Evolutionary conservation across 768 basidiomycete genomes (phyloP).

Genomic region (Russula dissimulans): DNA sequence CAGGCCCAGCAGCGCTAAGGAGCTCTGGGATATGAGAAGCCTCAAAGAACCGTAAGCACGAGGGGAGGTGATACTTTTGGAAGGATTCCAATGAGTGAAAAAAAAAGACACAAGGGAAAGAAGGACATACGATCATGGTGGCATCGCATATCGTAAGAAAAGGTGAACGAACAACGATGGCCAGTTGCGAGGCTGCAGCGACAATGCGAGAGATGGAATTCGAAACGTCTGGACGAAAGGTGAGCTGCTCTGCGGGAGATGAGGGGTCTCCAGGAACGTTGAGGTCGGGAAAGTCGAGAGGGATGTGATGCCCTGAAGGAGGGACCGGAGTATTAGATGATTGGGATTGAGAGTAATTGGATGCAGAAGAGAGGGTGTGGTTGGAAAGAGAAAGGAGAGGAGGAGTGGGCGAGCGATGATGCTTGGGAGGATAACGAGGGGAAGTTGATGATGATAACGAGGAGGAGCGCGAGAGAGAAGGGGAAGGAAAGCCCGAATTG

Average conservation of each 20-base stretch:
- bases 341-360: constrained; percentile 14
- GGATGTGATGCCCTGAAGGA: neutral
- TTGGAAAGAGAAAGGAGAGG: constrained; percentile 14
- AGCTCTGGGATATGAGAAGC: constrained; percentile 64
- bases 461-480: neutral
- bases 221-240: constrained; percentile 49
- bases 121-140: constrained; percentile 49
- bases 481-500: neutral
- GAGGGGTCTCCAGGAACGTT: constrained; percentile 23
- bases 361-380: constrained; percentile 12
- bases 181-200: constrained; percentile 60
- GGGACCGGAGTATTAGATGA: neutral
- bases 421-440: neutral
- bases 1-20: constrained; percentile 51
- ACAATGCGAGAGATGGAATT: constrained; percentile 56
- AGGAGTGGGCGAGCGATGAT: constrained; percentile 15
- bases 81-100: neutral
- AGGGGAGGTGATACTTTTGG: constrained; percentile 59
- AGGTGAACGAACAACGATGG: constrained; percentile 54
- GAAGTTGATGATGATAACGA: constrained; percentile 1
- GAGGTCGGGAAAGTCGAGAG: constrained; percentile 24
- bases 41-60: constrained; percentile 65
- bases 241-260: constrained; percentile 45
- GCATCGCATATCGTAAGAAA: constrained; percentile 70
- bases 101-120: neutral